Evolutionary conservation across 1,284 basidiomycete species (phyloP).

Genomic region (Athelia psychrophila): DNA sequence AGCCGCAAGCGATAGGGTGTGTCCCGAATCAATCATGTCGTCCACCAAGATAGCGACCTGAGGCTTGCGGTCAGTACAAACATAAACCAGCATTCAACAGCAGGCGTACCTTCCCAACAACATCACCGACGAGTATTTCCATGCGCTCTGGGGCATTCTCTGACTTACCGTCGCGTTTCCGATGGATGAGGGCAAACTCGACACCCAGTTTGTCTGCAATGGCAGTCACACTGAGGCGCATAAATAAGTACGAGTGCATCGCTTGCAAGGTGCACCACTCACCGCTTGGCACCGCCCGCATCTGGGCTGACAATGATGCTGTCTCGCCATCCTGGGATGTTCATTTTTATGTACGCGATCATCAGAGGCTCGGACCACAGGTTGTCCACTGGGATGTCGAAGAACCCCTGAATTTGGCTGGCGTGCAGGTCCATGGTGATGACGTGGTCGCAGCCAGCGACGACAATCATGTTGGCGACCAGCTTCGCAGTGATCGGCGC

Average conservation of each 20-base stretch:
- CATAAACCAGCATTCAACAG: not conserved
- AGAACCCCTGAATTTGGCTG: slow-evolving; percentile 98
- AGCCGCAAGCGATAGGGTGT: slow-evolving; percentile 84
- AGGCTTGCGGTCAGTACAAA: not conserved
- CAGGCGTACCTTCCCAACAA: slow-evolving; percentile 74
- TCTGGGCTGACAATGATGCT: slow-evolving; percentile 96
- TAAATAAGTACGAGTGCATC: slow-evolving; percentile 11
- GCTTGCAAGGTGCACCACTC: slow-evolving; percentile 25
- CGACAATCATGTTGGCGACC: slow-evolving; percentile 95
- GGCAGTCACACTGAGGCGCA: slow-evolving; percentile 71
- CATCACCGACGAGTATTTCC: slow-evolving; percentile 98
- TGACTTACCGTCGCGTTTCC: slow-evolving; percentile 71
- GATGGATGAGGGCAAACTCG: slow-evolving; percentile 97
- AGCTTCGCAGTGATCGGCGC: slow-evolving; percentile 99
- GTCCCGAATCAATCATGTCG: slow-evolving; percentile 97
- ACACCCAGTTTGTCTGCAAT: slow-evolving; percentile 95
- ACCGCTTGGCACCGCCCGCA: slow-evolving; percentile 98
- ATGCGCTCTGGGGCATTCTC: slow-evolving; percentile 70
- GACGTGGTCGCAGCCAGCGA: slow-evolving; percentile 97
- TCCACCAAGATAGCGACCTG: slow-evolving; percentile 93
- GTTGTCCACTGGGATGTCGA: slow-evolving; percentile 99
- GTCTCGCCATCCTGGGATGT: slow-evolving; percentile 86
- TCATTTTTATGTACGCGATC: slow-evolving; percentile 86
- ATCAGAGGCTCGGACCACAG: slow-evolving; percentile 88
- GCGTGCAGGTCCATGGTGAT: slow-evolving; percentile 99